A percentile compares a stretch with the other conserved stretches of the same genome.
Evolutionary conservation across 179 eudicot genomes (phyloP).

Genomic region (Pouteria campechiana): DNA sequence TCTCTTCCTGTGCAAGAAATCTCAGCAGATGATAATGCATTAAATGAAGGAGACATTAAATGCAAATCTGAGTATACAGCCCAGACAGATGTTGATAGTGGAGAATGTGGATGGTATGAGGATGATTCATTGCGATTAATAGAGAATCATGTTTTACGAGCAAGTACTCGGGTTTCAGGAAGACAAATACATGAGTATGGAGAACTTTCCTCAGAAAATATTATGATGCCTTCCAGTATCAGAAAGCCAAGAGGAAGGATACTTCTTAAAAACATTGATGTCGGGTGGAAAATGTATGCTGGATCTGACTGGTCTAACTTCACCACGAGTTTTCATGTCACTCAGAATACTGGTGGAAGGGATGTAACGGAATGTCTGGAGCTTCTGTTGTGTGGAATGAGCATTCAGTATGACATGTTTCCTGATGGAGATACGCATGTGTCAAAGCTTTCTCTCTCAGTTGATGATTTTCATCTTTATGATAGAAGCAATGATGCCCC

Average conservation of each 20-base stretch:
- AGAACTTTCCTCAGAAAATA: conserved; percentile 9
- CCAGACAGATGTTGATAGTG: conserved; percentile 20
- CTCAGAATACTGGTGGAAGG: conserved; percentile 33
- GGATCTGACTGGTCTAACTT: conserved; percentile 80
- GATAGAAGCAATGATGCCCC: conserved; percentile 77
- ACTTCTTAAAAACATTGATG: conserved; percentile 46
- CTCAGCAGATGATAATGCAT: conserved; percentile 24
- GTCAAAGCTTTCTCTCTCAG: conserved; percentile 46
- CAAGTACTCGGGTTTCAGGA: conserved; percentile 12
- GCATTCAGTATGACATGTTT: conserved; percentile 38
- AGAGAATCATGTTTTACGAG: conserved; percentile 61
- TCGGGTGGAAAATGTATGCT: conserved; percentile 68
- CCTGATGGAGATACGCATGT: conserved; percentile 61
- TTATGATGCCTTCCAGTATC: conserved; percentile 11
- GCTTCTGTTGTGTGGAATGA: conserved; percentile 51
- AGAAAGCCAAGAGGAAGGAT: conserved; percentile 50
- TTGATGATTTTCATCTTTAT: conserved; percentile 57
- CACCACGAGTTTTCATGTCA: conserved; percentile 12
- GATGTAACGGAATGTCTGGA: conserved; percentile 55
- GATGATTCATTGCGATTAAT: conserved; percentile 37
- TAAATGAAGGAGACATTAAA: conserved; percentile 19
- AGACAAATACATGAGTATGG: conserved; percentile 14
- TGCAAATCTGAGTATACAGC: conserved; percentile 15
- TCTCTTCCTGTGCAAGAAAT: conserved; percentile 41
- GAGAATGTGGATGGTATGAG: conserved; percentile 64